Conservation (phyloP, 192 early-diverging fungal species). For the Geranomyces michiganensis region DNA sequence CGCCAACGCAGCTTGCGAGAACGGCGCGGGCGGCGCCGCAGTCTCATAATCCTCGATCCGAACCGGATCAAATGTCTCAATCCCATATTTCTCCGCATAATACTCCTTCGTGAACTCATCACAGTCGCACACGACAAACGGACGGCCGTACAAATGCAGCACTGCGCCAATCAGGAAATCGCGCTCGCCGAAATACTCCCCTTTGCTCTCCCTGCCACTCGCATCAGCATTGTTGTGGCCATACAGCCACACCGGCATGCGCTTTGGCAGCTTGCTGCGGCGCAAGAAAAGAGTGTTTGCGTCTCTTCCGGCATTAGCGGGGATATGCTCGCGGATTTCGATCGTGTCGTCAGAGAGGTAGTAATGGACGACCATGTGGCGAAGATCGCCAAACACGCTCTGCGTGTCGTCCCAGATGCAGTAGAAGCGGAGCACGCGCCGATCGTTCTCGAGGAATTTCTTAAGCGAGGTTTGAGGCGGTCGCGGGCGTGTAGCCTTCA, state of each 20-base stretch:
- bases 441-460: conserved; percentile 66
- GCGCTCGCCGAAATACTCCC: conserved; percentile 52
- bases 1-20: conserved; percentile 5
- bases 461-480: conserved; percentile 52
- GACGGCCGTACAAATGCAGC: conserved; percentile 59
- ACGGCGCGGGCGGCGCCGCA: background rate
- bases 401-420: conserved; percentile 68
- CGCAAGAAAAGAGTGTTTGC: conserved; percentile 59
- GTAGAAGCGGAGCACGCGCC: conserved; percentile 65
- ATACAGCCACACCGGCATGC: conserved; percentile 34
- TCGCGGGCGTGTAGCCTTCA: conserved; percentile 54
- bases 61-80: conserved; percentile 58
- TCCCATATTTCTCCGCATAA: conserved; percentile 56
- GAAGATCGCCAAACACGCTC: conserved; percentile 56
- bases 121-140: conserved; percentile 65
- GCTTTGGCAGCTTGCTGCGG: conserved; percentile 54
- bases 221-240: conserved; percentile 18
- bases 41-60: conserved; percentile 48
- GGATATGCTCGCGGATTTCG: conserved; percentile 60
- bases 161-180: conserved; percentile 63
- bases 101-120: conserved; percentile 63
- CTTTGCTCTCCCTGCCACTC: conserved; percentile 17
- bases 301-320: conserved; percentile 58
- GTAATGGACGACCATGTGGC: conserved; percentile 66
- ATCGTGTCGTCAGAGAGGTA: conserved; percentile 64